Conservation (phyloP, 106 monocot genomes). For the Chionographis japonica region DNA sequence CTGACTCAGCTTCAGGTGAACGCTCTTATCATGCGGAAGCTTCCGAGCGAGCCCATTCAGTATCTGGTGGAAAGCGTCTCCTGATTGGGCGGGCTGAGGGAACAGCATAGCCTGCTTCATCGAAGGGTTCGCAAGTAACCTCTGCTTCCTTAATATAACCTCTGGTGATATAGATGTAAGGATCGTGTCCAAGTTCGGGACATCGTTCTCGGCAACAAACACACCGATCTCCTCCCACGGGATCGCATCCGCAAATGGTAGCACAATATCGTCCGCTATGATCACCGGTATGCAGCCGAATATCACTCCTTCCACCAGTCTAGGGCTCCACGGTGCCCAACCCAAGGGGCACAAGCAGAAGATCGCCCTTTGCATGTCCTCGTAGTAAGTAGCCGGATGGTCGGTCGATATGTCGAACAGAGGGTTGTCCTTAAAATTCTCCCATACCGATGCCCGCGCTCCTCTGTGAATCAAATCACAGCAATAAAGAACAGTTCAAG, state of each 20-base stretch:
- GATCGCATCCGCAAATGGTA: constrained; percentile 63
- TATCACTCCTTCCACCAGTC: constrained; percentile 56
- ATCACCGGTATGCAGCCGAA: constrained; percentile 72
- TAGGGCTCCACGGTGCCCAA: constrained; percentile 69
- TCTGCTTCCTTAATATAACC: constrained; percentile 54
- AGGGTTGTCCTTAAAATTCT: constrained; percentile 70
- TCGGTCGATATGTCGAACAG: constrained; percentile 67
- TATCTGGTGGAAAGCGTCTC: constrained; percentile 70
- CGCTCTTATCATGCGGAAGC: constrained; percentile 37
- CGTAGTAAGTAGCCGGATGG: constrained; percentile 64
- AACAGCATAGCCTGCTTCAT: constrained; percentile 75
- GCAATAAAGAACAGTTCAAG: not conserved
- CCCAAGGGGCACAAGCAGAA: constrained; percentile 71
- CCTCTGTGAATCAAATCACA: constrained; percentile 27
- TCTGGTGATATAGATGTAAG: constrained; percentile 50
- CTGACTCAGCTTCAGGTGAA: constrained; percentile 32
- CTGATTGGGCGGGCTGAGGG: constrained; percentile 55
- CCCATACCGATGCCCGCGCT: constrained; percentile 60
- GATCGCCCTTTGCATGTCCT: constrained; percentile 65
- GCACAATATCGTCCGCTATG: constrained; percentile 62
- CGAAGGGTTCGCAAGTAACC: constrained; percentile 57
- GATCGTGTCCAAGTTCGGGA: constrained; percentile 52
- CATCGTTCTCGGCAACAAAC: constrained; percentile 58
- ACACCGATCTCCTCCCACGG: constrained; percentile 74
- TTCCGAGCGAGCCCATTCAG: constrained; percentile 66